Percentiles rank a stretch among this genome's conserved stretches.
Conservation (phyloP, 1,139 yeast species). For the Yamadazyma diospyri region DNA sequence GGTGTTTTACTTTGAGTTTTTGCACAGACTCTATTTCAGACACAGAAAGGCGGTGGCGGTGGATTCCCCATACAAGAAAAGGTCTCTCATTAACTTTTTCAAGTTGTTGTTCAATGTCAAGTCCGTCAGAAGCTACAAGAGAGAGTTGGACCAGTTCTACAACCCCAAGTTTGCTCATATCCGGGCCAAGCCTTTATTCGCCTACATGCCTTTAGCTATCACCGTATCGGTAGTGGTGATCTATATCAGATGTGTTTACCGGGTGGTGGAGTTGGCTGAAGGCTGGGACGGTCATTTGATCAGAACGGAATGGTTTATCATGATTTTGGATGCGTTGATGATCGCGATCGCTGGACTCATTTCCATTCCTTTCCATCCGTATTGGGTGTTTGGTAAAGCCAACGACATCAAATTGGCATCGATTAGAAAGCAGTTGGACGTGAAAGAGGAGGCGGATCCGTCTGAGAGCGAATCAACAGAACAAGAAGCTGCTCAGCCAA, state of each 20-base stretch:
- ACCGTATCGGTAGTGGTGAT: constrained; percentile 55
- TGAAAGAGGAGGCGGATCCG: constrained; percentile 7
- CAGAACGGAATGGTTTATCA: constrained; percentile 65
- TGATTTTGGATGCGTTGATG: constrained; percentile 78
- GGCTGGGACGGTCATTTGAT: constrained; percentile 78
- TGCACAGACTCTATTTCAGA: constrained; percentile 42
- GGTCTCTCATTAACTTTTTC: constrained; percentile 25
- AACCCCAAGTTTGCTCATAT: constrained; percentile 39
- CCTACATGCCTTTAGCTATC: constrained; percentile 49
- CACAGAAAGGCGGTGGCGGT: constrained; percentile 17
- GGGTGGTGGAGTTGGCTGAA: constrained; percentile 73
- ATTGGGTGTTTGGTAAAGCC: constrained; percentile 47
- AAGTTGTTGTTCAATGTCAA: constrained; percentile 27
- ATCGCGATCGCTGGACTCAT: constrained; percentile 44
- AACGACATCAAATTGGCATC: constrained; percentile 34
- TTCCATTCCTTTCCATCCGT: constrained; percentile 63
- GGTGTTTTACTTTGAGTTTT: constrained; percentile 52
- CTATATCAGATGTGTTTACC: constrained; percentile 72
- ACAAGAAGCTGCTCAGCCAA: neutral
- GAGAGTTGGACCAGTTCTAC: constrained; percentile 29
- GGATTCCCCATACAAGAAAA: constrained; percentile 21
- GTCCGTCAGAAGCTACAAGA: constrained; percentile 21
- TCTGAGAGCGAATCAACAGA: no score
- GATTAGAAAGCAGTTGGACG: constrained; percentile 32
- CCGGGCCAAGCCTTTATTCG: constrained; percentile 39